Evolutionary conservation across 2,329 filamentous ascomycete genomes (phyloP).

Genomic region (Endocalyx cinctus): DNA sequence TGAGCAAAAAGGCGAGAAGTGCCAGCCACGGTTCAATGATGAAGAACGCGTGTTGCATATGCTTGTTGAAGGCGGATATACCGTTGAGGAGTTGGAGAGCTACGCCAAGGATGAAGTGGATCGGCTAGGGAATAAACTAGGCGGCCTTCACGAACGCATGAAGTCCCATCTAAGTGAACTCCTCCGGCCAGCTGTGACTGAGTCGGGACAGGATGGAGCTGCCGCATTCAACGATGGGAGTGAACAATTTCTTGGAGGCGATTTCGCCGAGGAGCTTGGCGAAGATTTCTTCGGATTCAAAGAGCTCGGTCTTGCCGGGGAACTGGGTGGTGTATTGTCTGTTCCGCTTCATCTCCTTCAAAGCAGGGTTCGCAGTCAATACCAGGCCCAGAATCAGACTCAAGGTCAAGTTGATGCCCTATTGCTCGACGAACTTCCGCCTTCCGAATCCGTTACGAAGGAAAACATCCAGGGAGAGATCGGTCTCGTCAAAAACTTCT

Average conservation of each 20-base stretch:
- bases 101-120: slow-evolving; percentile 96
- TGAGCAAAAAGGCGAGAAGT: slow-evolving; percentile 36
- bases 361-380: slow-evolving; percentile 80
- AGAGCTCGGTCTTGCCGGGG: slow-evolving; percentile 84
- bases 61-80: slow-evolving; percentile 76
- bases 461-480: slow-evolving; percentile 77
- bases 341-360: slow-evolving; percentile 94
- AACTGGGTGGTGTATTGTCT: slow-evolving; percentile 83
- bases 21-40: slow-evolving; percentile 66
- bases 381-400: slow-evolving; percentile 69
- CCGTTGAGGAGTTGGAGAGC: slow-evolving; percentile 73
- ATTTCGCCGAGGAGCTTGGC: slow-evolving; percentile 95
- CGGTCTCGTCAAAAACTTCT: slow-evolving; percentile 85
- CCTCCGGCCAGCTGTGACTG: slow-evolving; percentile 79
- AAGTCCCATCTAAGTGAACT: slow-evolving; percentile 90
- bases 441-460: slow-evolving; percentile 72
- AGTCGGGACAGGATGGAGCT: slow-evolving; percentile 73
- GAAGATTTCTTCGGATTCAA: slow-evolving; percentile 99
- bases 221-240: slow-evolving; percentile 94
- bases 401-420: slow-evolving; percentile 53
- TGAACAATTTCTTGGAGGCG: slow-evolving; percentile 92
- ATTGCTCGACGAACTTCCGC: slow-evolving; percentile 63
- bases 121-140: slow-evolving; percentile 71
- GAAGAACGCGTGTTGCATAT: slow-evolving; percentile 88
- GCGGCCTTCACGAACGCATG: slow-evolving; percentile 88